Base-by-base conservation (phyloP, 768 basidiomycete genomes). In the Boletus eberwhitei region DNA sequence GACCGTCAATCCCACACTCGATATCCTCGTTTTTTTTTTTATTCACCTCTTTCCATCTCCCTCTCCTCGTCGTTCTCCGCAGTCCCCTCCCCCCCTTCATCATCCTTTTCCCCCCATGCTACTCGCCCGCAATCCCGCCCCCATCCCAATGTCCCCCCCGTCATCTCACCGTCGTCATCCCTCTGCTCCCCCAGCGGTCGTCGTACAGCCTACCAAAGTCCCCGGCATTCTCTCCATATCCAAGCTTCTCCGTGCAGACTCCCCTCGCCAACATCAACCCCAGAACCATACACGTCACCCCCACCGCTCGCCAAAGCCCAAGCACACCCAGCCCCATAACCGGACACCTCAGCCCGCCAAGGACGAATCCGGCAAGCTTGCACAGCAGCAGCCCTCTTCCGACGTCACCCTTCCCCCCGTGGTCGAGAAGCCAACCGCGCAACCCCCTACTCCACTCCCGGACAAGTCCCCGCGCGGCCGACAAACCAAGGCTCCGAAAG, bases 201-300 rank as follows among this genome's bases (percentile, higher is more conserved):
- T 84, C 56, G 82, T 87, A 5, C 86, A 87, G 67, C 83, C 88
- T 4, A 88, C 88, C 13, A 79, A 79, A 51, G 87, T 82, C 0
- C 88, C 88, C 0, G 88, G 88, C 65, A 77, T 90, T 9, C 79
- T 90, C 48, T 80, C 84, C 45, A 77, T 90, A 47, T 82, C 86
- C 50, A 86, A 84, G 75, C 84, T 83, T 13, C 50, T 40, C 42
- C 71, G 72, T 35, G 64, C 68, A 45, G 64, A 68, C 7, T 57
- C 67, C 0, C 72, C 71, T 8, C 72, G 73, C 42, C 71, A 69
- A 26, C 73, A 74, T 48, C 74, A 68, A 0, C 66, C 71, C 26
- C 74, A 73, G 52, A 61, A 65, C 31, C 71, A 72, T 35, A 56
- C 72, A 22, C 70, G 74, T 13, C 62, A 71, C 29, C 64, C 70